Base-by-base conservation (phyloP, 2,329 filamentous ascomycete genomes). In the Fusarium longipes region DNA sequence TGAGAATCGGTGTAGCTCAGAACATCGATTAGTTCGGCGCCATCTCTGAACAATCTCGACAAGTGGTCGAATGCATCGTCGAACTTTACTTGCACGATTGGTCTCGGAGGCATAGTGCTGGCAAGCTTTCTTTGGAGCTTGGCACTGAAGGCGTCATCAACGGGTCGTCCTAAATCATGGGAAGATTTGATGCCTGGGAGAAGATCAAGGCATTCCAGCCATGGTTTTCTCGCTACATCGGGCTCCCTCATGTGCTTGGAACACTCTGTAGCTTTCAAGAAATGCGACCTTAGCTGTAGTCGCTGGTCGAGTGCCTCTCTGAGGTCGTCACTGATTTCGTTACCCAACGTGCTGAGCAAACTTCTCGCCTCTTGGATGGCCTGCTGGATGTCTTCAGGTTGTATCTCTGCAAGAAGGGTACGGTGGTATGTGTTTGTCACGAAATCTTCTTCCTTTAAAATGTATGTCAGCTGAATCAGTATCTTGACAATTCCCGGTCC, bases 111-210 rank as follows among this genome's bases (percentile, higher is more conserved):
- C 72, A 97, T 94, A 1, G 93, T 97, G 70, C 93, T 97, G 1
- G 96, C 94, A 30, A 99, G 83, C 65, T 91, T 91, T n/a, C 94
- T 87, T 75, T 99, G 96, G 35, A 98, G 85, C 75, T 97, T 97
- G 24, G 88, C 87, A 71, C 93, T 97, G 77, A 97, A 98, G 0
- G 94, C 89, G n/a, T 89, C 89, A 0, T 89, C 85, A 1, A 96
- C 88, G 1, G 87, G 78, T 49, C 84, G 88, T 0, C 88, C 91
- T 4, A 95, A 77, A 1, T 78, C 70, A 54, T 90, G 85, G 1
- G 90, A 89, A 27, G 83, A 82, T 58, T 86, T 82, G 51, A 96
- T 82, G 1, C 78, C 73, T 6, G 83, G 79, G 49, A 94, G 78
- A 15, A 86, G 74, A 2, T 75, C 75, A 47, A 82, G 77, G 63